Base-by-base conservation (phyloP, 1,284 basidiomycete species). In the Phylloporus sp. region DNA sequence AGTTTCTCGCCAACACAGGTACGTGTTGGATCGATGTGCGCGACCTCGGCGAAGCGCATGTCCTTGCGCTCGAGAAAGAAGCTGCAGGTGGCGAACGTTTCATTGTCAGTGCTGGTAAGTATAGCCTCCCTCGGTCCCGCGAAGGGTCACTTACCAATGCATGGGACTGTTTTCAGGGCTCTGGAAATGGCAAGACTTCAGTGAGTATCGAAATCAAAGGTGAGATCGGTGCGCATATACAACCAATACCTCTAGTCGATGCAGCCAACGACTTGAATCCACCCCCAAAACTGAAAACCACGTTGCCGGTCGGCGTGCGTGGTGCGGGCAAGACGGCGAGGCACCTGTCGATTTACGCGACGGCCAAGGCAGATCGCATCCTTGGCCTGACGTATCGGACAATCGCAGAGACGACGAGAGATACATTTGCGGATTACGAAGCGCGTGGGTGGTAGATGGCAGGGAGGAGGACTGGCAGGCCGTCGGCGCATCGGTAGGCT, bases 81-180 rank as follows among this genome's bases (percentile, higher is more conserved):
- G 82, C 82, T n/a, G 90, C 90, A 0, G 84, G 82, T 8, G 86
- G 85, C 1, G 76, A 92, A 66, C 80, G 92, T 2, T 85, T 89
- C 70, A 82, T 90, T 67, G 66, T 82, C 52, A 74, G 73, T 39
- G 75, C 70, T 7, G 85, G 81, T 69, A 39, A 53, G 68, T 73
- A 12, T 54, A 60, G 31, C 31, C 4, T 26, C 32, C 22, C 11
- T 5, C 31, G 11, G 26, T 17, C 28, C 13, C 7, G n/a, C n/a
- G n/a, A n/a, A n/a, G n/a, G n/a, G n/a, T n/a, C n/a, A n/a, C n/a
- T n/a, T n/a, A n/a, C n/a, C n/a, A n/a, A n/a, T n/a, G n/a, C n/a
- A n/a, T n/a, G n/a, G n/a, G 24, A 1, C 17, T 22, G 11, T 8
- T 10, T 13, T 22, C n/a, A 73, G 71, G 73, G 5, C n/a, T 55